These are phyloP conservation scores for Coffea humblotiana DNA, from an alignment of 305 asterid species.

Conservation along the genomic window DNA sequence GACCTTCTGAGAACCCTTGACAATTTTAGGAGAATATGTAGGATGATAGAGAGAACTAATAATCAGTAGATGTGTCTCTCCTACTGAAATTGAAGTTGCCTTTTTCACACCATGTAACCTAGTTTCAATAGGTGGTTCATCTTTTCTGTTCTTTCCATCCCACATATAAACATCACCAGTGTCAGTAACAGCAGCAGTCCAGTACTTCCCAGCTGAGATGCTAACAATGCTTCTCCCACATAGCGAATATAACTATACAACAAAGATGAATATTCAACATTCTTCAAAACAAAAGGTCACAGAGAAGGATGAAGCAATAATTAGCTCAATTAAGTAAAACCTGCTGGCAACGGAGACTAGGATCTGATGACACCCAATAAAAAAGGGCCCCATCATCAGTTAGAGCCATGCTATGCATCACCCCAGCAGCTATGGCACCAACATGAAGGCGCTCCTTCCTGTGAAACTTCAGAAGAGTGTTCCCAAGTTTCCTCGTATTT, in stretches of 20 bases:
- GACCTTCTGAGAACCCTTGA: slow-evolving; percentile 33
- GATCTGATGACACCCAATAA: slow-evolving; percentile 89
- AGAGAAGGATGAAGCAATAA: background rate
- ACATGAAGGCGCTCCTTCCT: slow-evolving; percentile 77
- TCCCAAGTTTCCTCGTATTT: slow-evolving; percentile 65
- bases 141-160: slow-evolving; percentile 76
- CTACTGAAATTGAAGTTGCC: slow-evolving; percentile 90
- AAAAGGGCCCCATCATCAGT: slow-evolving; percentile 93
- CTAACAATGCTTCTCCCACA: slow-evolving; percentile 65
- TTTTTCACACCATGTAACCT: slow-evolving; percentile 90
- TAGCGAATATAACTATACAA: slow-evolving; percentile 57
- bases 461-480: slow-evolving; percentile 68
- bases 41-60: slow-evolving; percentile 93
- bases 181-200: slow-evolving; percentile 88
- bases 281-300: slow-evolving; percentile 8
- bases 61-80: slow-evolving; percentile 86
- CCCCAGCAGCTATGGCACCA: slow-evolving; percentile 83
- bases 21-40: slow-evolving; percentile 37
- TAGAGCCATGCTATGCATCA: slow-evolving; percentile 78
- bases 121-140: slow-evolving; percentile 53
- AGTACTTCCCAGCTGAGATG: slow-evolving; percentile 93
- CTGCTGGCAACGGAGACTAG: slow-evolving; percentile 76
- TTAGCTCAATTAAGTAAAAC: slow-evolving; percentile 32
- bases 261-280: slow-evolving; percentile 11
- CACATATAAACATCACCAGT: slow-evolving; percentile 87